phyloP scores from a whole-genome alignment of 768 basidiomycete species.

The Lactarius pseudohatsudake region DNA sequence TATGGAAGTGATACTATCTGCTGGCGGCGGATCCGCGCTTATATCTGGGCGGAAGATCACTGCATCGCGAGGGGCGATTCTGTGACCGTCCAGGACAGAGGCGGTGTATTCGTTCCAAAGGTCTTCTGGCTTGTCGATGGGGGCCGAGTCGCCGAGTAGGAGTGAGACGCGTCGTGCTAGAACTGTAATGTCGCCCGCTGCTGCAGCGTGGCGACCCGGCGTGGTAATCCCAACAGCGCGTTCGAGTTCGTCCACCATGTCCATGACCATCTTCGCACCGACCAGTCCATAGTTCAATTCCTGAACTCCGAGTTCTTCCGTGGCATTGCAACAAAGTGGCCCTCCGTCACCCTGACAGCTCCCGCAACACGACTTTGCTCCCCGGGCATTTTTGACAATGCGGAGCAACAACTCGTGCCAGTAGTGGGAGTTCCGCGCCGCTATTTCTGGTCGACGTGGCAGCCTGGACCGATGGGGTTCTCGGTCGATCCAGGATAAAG shows the following conservation, averaged over 20 bases:
- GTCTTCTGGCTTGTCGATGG: slow-evolving; percentile 9
- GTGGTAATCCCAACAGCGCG: slow-evolving; percentile 21
- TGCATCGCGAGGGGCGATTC: slow-evolving; percentile 18
- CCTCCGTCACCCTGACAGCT: slow-evolving; percentile 20
- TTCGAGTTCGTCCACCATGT: slow-evolving; percentile 21
- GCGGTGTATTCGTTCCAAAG: slow-evolving; percentile 17
- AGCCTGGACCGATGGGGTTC: slow-evolving; percentile 6
- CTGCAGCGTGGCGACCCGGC: slow-evolving; percentile 1
- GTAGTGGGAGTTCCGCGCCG: slow-evolving; percentile 18
- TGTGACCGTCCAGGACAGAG: slow-evolving; percentile 19
- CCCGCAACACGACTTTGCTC: slow-evolving; percentile 18
- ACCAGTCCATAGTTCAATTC: slow-evolving; percentile 22
- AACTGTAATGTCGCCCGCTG: slow-evolving; percentile 15
- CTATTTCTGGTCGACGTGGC: slow-evolving; percentile 14
- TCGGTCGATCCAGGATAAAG: slow-evolving; percentile 23
- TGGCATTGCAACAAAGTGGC: slow-evolving; percentile 11
- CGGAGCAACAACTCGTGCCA: slow-evolving; percentile 22
- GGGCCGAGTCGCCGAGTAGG: slow-evolving; percentile 15
- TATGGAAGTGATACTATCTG: slow-evolving; percentile 28
- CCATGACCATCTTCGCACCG: slow-evolving; percentile 22
- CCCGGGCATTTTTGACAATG: slow-evolving; percentile 3
- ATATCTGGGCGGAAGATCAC: slow-evolving; percentile 24
- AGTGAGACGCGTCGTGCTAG: slow-evolving; percentile 29
- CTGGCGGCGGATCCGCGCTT: slow-evolving; percentile 9
- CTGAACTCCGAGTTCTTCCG: slow-evolving; percentile 16